Evolutionary conservation across 2,329 filamentous ascomycete species (phyloP), one percentile per base, ranked within the genome.

Genomic region (Cordyceps fumosorosea): DNA sequence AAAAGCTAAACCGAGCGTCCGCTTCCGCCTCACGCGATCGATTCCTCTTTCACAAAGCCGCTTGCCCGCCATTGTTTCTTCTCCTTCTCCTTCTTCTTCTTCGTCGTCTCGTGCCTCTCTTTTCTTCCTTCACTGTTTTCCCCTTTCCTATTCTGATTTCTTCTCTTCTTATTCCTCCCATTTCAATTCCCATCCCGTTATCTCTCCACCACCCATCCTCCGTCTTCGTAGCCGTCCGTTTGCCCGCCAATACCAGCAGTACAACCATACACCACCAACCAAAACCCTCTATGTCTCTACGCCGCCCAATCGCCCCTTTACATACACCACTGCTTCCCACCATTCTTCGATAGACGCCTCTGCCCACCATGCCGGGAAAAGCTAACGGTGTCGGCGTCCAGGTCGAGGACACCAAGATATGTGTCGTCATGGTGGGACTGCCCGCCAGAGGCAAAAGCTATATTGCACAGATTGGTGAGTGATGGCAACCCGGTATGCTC

Each of bases 391-490:
- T 85, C 69, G 89, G 88, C 71, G 84, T 93, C 67, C 89, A 96
- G 90, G 90, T 90, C 70, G 93, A 98, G 81, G 92, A 97, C 76
- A 93, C 91, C 64, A 91, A 90, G 75, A 96, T 99, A 79, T 98
- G 93, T 76, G 93, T 99, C 66, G 92, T 99, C 70, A 98, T 99
- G 95, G 95, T 99, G 64, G 95, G 95, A 67, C 82, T 99, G 73
- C 95, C 95, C 61, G 95, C 95, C 65, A 84, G 95, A 69, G 95
- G 95, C 72, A 99, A 99, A 84, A 96, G 91, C 79, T 86, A 96
- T 75, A 98, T 99, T 74, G 93, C 95, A 68, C 92, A 96, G 72
- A 97, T 97, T 85, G 92, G 93, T 95, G 80, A 71, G 80, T 74
- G 29, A 29, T 57, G 66, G 65, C 57, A 62, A 42, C 26, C 18